A percentile compares a stretch with the other conserved stretches of the same genome.
Evolutionary conservation across 208 protist genomes (phyloP).

Genomic region (Polymyxa betae): DNA sequence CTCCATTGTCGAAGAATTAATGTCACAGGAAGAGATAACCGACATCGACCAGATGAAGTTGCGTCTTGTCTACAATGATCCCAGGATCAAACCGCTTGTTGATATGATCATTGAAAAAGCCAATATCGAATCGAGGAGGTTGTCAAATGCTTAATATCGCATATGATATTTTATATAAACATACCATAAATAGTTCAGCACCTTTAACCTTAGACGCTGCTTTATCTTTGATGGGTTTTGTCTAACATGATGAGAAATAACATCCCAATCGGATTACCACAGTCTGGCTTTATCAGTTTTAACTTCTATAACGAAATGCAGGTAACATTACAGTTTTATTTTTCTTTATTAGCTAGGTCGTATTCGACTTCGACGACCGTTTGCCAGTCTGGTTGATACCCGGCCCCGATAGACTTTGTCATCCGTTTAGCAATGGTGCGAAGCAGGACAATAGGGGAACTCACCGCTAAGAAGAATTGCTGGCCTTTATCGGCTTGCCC

Average conservation of each 20-base stretch:
- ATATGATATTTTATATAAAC: no score
- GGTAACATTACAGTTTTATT: neutral
- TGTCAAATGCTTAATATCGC: no score
- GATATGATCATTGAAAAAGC: neutral
- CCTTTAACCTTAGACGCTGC: no score
- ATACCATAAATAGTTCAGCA: no score
- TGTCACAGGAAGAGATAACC: neutral
- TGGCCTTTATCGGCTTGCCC: conserved; percentile 17
- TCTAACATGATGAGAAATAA: no score
- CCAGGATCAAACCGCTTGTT: neutral
- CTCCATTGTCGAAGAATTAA: neutral
- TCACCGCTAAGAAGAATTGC: conserved; percentile 46
- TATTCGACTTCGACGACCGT: conserved; percentile 20
- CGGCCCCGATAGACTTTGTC: neutral
- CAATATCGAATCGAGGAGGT: no score
- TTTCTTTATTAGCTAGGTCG: neutral
- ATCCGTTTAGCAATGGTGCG: neutral
- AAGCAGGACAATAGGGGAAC: neutral
- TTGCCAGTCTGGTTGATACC: conserved; percentile 25
- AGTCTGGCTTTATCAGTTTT: no score
- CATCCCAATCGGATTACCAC: no score
- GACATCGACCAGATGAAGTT: neutral
- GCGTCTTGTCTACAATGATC: neutral
- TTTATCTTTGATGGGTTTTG: no score
- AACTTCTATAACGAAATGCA: no score